Percentiles rank a stretch among this genome's conserved stretches.
Evolutionary conservation across 495 filamentous ascomycete genomes (phyloP).

Genomic region (Neurospora intermedia): DNA sequence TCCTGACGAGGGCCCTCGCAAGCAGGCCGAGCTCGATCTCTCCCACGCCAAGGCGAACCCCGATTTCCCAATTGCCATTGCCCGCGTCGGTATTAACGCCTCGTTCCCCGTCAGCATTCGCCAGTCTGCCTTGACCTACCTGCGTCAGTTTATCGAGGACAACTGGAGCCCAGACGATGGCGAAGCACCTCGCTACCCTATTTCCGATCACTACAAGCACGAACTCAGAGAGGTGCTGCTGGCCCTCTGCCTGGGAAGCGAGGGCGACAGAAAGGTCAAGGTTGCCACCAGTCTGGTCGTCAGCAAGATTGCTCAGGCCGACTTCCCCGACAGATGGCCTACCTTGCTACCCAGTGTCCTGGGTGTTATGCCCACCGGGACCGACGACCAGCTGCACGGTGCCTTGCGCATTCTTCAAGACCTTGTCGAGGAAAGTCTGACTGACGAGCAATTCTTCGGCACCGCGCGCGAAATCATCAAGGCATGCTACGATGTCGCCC

Average conservation of each 20-base stretch:
- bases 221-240: conserved; percentile 60
- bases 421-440: conserved; percentile 84
- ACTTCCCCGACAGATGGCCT: conserved; percentile 93
- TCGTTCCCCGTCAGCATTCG: conserved; percentile 61
- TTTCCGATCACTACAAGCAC: conserved; percentile 57
- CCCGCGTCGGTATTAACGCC: conserved; percentile 65
- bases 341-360: conserved; percentile 71
- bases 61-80: conserved; percentile 66
- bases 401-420: conserved; percentile 80
- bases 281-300: conserved; percentile 76
- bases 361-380: conserved; percentile 59
- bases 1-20: conserved; percentile 54
- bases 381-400: conserved; percentile 72
- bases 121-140: conserved; percentile 68
- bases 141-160: conserved; percentile 69
- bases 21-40: conserved; percentile 70
- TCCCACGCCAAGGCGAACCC: conserved; percentile 49
- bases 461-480: conserved; percentile 76
- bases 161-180: conserved; percentile 55
- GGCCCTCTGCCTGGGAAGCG: conserved; percentile 61
- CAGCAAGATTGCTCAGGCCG: conserved; percentile 85
- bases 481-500: conserved; percentile 69
- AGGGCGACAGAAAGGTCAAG: conserved; percentile 77
- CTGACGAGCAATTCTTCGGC: conserved; percentile 86
- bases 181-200: conserved; percentile 58